Evolutionary conservation across 2,329 filamentous ascomycete species (phyloP), one percentile per base, ranked within the genome.

Genomic region (Hyphodiscus sp.): DNA sequence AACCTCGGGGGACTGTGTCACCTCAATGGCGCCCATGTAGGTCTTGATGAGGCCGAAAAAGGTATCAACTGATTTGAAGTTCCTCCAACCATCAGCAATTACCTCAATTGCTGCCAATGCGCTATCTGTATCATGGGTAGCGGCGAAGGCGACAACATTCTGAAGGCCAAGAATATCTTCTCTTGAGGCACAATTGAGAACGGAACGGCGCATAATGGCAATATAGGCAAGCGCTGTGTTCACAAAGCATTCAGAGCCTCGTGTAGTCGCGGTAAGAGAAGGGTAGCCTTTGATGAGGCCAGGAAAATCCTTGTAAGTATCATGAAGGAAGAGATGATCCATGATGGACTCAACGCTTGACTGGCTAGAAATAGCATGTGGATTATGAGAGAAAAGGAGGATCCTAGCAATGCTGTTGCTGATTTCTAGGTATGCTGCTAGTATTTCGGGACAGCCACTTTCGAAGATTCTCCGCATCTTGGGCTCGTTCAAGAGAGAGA

Each of bases 1-100:
- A n/a, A 76, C 71, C 50, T 78, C 76, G 0, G 74, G 66, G 26
- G 48, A 51, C 29, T 42, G 19, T 1, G 47, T 51, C 18, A n/a
- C 18, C 26, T 52, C 20, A 18, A 53, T 45, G 2, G 30, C 26
- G n/a, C 20, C 20, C 16, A 51, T 42, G 23, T 55, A 51, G 23
- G 26, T n/a, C n/a, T 45, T 45, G 16, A 29, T 18, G 33, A 55
- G 13, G 6, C 41, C 51, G 2, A 18, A 11, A 16, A 48, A 19
- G 7, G 23, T 47, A 15, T 48, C 26, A 10, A 45, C 18, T 2
- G 46, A 52, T 16, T 43, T 18, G 6, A 44, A 45, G 33, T 41
- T 54, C 18, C 4, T 45, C 58, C 58, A 61, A 18, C 47, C 47
- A 20, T 50, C 41, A 9, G 55, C 41, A 11, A 62, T 49, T 18